Evolutionary conservation across 768 basidiomycete genomes (phyloP).

Genomic region (Mycena polygramma): DNA sequence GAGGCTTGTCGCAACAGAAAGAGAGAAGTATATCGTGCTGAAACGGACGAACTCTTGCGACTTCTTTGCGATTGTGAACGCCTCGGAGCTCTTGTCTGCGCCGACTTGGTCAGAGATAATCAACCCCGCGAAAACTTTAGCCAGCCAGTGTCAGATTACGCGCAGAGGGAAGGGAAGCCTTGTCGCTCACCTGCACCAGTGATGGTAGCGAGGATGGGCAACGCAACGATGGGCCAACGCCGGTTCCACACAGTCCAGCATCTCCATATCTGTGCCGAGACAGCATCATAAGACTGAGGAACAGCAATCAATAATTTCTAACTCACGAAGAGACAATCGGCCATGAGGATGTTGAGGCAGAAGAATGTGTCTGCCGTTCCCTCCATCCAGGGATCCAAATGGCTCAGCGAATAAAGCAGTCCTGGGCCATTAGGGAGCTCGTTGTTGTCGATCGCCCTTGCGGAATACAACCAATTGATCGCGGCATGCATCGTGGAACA

Average conservation of each 20-base stretch:
- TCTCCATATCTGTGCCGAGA: conserved; percentile 20
- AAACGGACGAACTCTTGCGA: conserved; percentile 18
- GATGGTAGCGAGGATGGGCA: conserved; percentile 21
- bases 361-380: conserved; percentile 25
- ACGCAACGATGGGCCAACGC: conserved; percentile 11
- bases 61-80: conserved; percentile 19
- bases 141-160: too few relatives aligned
- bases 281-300: neutral
- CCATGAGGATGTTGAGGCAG: conserved; percentile 21
- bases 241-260: conserved; percentile 28
- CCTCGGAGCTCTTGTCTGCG: conserved; percentile 6
- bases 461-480: conserved; percentile 26
- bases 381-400: conserved; percentile 20
- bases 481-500: conserved; percentile 26
- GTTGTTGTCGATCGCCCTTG: conserved; percentile 22
- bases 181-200: conserved; percentile 5
- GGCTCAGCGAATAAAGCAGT: conserved; percentile 23
- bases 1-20: conserved; percentile 26
- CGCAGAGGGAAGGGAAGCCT: too few relatives aligned
- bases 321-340: conserved; percentile 28
- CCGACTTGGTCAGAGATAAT: conserved; percentile 20
- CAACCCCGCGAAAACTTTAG: conserved; percentile 20
- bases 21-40: conserved; percentile 25
- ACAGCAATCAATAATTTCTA: too few relatives aligned
- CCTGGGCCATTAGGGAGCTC: conserved; percentile 23